Conservation (phyloP, 192 early-diverging fungal species). For the Chytriomyces hyalinus region DNA sequence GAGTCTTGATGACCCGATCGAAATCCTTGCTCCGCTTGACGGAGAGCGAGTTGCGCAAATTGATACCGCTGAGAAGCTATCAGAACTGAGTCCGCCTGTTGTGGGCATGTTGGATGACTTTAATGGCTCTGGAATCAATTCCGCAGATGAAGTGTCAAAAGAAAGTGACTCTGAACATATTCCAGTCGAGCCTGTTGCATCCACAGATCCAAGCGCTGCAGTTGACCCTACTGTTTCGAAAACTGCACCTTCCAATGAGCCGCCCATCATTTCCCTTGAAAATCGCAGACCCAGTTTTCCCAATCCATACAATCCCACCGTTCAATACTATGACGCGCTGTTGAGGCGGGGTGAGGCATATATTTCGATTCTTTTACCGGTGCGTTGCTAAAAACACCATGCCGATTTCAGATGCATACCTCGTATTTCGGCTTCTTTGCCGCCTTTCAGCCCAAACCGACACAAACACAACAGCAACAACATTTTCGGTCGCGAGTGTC, state of each 20-base stretch:
- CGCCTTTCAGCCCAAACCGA: slow-evolving; percentile 55
- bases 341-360: slow-evolving; percentile 38
- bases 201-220: not conserved
- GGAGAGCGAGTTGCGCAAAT: not conserved
- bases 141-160: not conserved
- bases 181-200: not conserved
- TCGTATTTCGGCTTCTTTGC: slow-evolving; percentile 60
- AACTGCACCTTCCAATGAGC: too few species aligned
- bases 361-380: too few species aligned
- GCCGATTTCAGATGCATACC: slow-evolving; percentile 43
- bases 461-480: slow-evolving; percentile 21
- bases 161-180: not conserved
- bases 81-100: not conserved
- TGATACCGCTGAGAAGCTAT: not conserved
- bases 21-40: too few species aligned
- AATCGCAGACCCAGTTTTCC: not conserved
- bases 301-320: slow-evolving; percentile 59
- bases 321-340: slow-evolving; percentile 58
- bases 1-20: too few species aligned
- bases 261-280: not conserved
- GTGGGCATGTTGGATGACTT: slow-evolving; percentile 35
- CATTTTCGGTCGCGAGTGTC: slow-evolving; percentile 41
- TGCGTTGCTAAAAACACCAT: too few species aligned
- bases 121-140: slow-evolving; percentile 6
- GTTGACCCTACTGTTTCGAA: too few species aligned